Conservation (phyloP, 495 filamentous ascomycete genomes). For the Trypethelium eluteriae region DNA sequence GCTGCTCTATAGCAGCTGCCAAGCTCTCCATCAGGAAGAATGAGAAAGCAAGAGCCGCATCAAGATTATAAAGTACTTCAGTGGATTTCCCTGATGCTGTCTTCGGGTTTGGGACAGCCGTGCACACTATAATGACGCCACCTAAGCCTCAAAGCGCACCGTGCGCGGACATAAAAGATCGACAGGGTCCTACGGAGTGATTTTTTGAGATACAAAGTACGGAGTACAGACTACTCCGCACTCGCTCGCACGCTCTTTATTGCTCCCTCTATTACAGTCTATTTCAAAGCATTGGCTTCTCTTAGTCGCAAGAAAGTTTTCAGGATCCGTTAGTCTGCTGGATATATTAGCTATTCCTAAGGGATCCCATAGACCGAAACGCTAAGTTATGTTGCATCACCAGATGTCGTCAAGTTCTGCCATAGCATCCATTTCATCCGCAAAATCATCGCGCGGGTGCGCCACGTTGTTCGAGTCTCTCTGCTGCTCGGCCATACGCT, state of each 20-base stretch:
- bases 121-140: neutral
- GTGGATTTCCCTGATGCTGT: too few relatives aligned
- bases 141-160: neutral
- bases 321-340: neutral
- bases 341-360: neutral
- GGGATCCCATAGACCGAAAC: neutral
- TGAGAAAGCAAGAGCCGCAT: neutral
- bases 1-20: constrained; percentile 1
- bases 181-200: constrained; percentile 1
- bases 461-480: neutral
- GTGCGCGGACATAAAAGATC: neutral
- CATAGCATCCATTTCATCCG: constrained; percentile 62
- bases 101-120: too few relatives aligned
- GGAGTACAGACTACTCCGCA: too few relatives aligned
- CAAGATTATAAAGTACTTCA: too few relatives aligned
- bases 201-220: too few relatives aligned
- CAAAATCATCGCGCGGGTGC: constrained; percentile 35
- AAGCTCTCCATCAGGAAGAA: constrained; percentile 6
- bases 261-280: neutral
- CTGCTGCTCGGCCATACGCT: neutral
- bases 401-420: constrained; percentile 56
- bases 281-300: neutral
- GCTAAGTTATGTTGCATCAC: constrained; percentile 33
- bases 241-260: neutral
- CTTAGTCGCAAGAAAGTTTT: neutral